Evolutionary conservation across 73 alveolate genomes (phyloP).

Genomic region (Durusdinium trenchii): DNA sequence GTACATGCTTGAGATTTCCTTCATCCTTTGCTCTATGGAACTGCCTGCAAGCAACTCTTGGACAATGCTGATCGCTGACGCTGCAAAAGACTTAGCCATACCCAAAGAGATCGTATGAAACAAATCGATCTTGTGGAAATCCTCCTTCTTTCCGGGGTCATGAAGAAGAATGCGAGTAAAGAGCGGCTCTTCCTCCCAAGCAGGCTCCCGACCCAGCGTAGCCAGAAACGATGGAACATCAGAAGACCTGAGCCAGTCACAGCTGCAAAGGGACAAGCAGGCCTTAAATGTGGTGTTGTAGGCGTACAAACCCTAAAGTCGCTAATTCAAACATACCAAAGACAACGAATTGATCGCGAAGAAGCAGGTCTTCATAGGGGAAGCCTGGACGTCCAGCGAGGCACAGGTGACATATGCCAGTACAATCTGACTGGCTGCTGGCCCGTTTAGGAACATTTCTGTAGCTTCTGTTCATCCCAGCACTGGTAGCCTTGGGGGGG

Average conservation of each 20-base stretch:
- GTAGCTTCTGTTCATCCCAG: background rate
- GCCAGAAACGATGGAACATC: background rate
- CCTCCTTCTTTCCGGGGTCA: background rate
- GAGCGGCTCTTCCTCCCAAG: slow-evolving; percentile 31
- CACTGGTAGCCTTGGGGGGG: slow-evolving; percentile 1
- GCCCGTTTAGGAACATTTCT: slow-evolving; percentile 35
- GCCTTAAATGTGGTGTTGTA: background rate
- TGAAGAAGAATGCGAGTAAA: background rate
- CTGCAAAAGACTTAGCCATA: background rate
- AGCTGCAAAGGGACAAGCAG: background rate
- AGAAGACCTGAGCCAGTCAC: background rate
- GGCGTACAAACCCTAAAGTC: background rate
- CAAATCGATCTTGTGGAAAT: slow-evolving; percentile 34
- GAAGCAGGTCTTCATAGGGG: slow-evolving; percentile 34
- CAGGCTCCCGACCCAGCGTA: background rate
- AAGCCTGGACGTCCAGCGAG: background rate
- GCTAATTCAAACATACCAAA: background rate
- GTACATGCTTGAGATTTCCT: background rate
- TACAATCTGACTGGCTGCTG: background rate
- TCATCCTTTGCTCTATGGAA: slow-evolving; percentile 38
- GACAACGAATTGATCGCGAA: background rate
- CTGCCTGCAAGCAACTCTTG: background rate
- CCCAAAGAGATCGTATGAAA: slow-evolving; percentile 47
- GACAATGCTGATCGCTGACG: background rate
- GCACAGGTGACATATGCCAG: slow-evolving; percentile 49